Evolutionary conservation across 23 red algal species (phyloP), one percentile per base, ranked within the genome.

Genomic region (Gracilaria gracilis): DNA sequence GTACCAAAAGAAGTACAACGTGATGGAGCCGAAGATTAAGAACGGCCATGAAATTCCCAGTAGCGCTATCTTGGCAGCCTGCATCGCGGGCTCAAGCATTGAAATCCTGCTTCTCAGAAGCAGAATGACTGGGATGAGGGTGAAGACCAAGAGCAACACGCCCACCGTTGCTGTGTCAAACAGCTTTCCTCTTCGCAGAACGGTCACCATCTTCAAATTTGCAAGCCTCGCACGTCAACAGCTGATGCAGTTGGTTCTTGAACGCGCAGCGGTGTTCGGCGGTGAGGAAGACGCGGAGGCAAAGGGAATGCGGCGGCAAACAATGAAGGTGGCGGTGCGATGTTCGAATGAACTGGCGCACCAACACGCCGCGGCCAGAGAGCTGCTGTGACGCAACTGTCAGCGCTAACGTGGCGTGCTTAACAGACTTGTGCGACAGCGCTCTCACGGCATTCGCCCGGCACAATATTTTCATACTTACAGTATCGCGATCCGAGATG

Each of bases 171-270:
- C 79, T 40, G 58, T 46, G 25, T 82, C 79, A 55, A 61, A 27
- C 79, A 82, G 79, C 54, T 82, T 82, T 36, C 42, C 79, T 47
- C 79, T 48, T 23, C 50, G 79, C 21, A 82, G 50, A 39, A 62
- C 79, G 23, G 79, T 65, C 31, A 64, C 79, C 79, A 82, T 82
- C 16, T 82, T 7, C 34, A 3, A 34, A 29, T 67, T 33, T 28
- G 1, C 62, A 20, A 55, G 51, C 51, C 51, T 1, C 51, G 4
- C 51, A 55, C 51, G 11, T 55, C 51, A 55, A n/a, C 9, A 55
- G 51, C 51, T 55, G 51, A 15, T 55, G 9, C 16, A 19, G 19
- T 19, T 55, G 1, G 51, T 20, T 55, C 51, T 9, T 15, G 16
- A 55, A 55, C 11, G 51, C 51, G 9, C n/a, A n/a, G 7, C 51